These are phyloP conservation scores for Chaetothyriales sp. DNA, from an alignment of 2,329 filamentous ascomycete species.

Conservation along the genomic window DNA sequence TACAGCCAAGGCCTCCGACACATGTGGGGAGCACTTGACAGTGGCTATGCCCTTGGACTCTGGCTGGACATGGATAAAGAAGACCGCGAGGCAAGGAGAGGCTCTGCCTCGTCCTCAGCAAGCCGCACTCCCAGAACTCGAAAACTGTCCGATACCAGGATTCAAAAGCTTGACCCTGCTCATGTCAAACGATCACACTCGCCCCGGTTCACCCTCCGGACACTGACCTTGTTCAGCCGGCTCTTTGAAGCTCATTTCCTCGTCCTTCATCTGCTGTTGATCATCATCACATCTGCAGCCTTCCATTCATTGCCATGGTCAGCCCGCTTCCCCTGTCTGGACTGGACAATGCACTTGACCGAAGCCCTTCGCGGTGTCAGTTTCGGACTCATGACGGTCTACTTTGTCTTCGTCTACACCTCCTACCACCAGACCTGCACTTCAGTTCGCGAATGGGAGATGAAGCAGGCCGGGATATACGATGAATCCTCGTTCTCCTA, in stretches of 20 bases:
- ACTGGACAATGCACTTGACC: conserved; percentile 45
- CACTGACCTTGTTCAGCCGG: conserved; percentile 47
- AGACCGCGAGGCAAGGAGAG: background rate
- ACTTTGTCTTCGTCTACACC: conserved; percentile 50
- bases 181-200: background rate
- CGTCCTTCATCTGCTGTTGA: conserved; percentile 50
- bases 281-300: conserved; percentile 47
- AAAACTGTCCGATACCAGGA: background rate
- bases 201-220: conserved; percentile 33
- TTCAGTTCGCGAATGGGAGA: conserved; percentile 46
- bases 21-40: conserved; percentile 62
- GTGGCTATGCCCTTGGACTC: conserved; percentile 46
- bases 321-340: conserved; percentile 33
- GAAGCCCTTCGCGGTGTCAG: conserved; percentile 45
- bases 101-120: background rate
- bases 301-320: conserved; percentile 41
- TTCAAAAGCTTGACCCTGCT: background rate
- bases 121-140: background rate
- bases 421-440: conserved; percentile 50
- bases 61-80: conserved; percentile 5
- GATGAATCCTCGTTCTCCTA: conserved; percentile 50
- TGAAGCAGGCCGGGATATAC: conserved; percentile 48
- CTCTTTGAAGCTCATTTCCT: conserved; percentile 63
- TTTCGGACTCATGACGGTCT: conserved; percentile 47
- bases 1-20: conserved; percentile 59